Evolutionary conservation across 257 asterid genomes (phyloP).

Genomic region (Gentiana dahurica): DNA sequence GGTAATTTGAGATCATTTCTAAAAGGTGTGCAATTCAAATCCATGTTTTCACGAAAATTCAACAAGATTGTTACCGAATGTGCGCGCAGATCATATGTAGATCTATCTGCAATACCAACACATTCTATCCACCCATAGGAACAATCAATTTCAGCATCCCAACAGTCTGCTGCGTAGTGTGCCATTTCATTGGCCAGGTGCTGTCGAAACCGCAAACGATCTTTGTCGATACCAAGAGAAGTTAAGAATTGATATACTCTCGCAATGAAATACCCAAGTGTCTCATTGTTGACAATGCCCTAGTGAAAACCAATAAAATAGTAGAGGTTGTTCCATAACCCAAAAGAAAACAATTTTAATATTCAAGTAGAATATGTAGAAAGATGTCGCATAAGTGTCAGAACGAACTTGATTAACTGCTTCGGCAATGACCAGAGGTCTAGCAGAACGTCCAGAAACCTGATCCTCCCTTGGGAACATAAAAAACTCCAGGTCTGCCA

Average conservation of each 20-base stretch:
- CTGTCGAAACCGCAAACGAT: conserved; percentile 62
- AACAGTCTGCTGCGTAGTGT: conserved; percentile 85
- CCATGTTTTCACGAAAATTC: neutral
- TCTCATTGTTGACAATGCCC: conserved; percentile 72
- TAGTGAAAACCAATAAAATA: conserved; percentile 12
- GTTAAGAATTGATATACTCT: conserved; percentile 64
- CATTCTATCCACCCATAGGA: conserved; percentile 86
- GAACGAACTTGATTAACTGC: conserved; percentile 11
- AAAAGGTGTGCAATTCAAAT: neutral
- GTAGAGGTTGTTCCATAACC: conserved; percentile 4
- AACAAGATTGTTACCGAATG: conserved; percentile 37
- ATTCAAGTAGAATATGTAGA: neutral
- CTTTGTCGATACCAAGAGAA: conserved; percentile 62
- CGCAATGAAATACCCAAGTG: conserved; percentile 73
- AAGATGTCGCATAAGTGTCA: conserved; percentile 4
- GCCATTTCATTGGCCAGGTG: conserved; percentile 89
- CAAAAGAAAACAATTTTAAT: neutral
- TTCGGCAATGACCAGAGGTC: conserved; percentile 4
- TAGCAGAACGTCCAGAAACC: conserved; percentile 10
- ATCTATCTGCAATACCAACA: conserved; percentile 79
- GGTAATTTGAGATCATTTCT: neutral
- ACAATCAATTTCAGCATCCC: conserved; percentile 88
- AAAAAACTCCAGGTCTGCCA: conserved; percentile 10
- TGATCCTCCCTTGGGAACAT: conserved; percentile 19
- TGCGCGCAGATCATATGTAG: conserved; percentile 74